Conservation (phyloP, 768 basidiomycete species). For the Russula emetica region DNA sequence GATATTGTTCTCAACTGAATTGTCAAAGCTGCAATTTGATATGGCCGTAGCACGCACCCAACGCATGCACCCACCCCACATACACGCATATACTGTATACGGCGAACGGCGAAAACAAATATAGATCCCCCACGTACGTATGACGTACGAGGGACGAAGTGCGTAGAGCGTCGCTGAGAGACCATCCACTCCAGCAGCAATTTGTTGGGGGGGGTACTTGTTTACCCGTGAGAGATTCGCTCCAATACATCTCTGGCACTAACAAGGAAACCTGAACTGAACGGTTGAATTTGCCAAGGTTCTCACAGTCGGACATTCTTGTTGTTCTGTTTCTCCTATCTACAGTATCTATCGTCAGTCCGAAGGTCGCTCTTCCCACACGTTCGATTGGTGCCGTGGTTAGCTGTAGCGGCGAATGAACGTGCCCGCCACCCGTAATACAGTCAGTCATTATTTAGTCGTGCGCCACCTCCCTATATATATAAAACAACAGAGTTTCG, state of each 20-base stretch:
- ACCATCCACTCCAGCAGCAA: slow-evolving; percentile 1
- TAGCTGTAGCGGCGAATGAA: background rate
- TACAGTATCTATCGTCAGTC: background rate
- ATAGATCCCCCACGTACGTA: slow-evolving; percentile 11
- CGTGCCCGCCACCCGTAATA: background rate
- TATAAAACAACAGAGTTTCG: background rate
- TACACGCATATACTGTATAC: background rate
- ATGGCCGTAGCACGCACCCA: background rate
- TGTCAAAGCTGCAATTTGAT: slow-evolving; percentile 10
- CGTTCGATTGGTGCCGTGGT: background rate
- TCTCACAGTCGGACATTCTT: slow-evolving; percentile 1
- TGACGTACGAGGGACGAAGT: slow-evolving; percentile 14
- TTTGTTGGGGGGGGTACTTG: background rate
- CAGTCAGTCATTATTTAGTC: background rate
- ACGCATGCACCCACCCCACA: background rate
- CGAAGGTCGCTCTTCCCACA: slow-evolving; percentile 8
- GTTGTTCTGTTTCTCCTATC: background rate
- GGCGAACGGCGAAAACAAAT: slow-evolving; percentile 11
- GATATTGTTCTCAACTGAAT: slow-evolving; percentile 14
- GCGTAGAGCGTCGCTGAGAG: background rate
- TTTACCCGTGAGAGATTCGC: slow-evolving; percentile 6
- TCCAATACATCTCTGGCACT: background rate
- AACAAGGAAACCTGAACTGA: background rate
- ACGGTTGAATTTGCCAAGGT: background rate
- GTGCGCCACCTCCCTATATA: background rate